These are phyloP conservation scores for Atractiella rhizophila DNA, from an alignment of 768 basidiomycete species.

Conservation along the genomic window DNA sequence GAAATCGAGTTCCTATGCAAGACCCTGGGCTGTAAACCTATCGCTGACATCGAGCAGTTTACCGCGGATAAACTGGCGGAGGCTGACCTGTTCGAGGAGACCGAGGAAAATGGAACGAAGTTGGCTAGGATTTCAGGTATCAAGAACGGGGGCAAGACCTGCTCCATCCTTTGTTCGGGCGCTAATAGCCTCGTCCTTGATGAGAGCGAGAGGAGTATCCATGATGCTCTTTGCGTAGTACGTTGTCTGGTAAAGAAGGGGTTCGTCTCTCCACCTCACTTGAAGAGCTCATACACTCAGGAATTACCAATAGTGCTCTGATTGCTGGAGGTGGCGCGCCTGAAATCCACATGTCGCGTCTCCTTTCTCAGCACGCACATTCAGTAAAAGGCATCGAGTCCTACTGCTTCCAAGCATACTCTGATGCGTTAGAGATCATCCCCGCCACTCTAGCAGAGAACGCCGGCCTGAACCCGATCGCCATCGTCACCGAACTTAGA, in stretches of 20 bases:
- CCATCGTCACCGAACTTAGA: conserved; percentile 88
- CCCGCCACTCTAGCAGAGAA: conserved; percentile 95
- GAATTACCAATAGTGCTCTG: conserved; percentile 35
- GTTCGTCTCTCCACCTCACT: conserved; percentile 27
- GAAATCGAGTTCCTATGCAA: conserved; percentile 94
- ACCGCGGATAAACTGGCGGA: conserved; percentile 93
- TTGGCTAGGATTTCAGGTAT: conserved; percentile 86
- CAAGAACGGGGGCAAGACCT: conserved; percentile 70
- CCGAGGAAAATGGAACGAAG: conserved; percentile 51
- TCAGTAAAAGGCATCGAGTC: conserved; percentile 94
- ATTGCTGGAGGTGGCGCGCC: conserved; percentile 94
- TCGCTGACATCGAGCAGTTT: conserved; percentile 93
- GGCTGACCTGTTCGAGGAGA: conserved; percentile 85
- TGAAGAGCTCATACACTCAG: neutral
- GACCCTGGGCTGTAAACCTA: conserved; percentile 78
- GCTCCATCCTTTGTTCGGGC: conserved; percentile 85
- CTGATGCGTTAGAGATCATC: conserved; percentile 90
- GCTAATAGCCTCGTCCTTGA: conserved; percentile 77
- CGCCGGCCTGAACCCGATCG: conserved; percentile 88
- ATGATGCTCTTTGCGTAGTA: conserved; percentile 96
- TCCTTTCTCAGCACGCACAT: conserved; percentile 70
- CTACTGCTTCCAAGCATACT: conserved; percentile 96
- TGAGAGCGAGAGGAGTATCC: conserved; percentile 87
- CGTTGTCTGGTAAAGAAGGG: conserved; percentile 94
- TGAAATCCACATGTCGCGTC: conserved; percentile 84